These are phyloP conservation scores for Incumbomyces lentus DNA, from an alignment of 2,329 filamentous ascomycete genomes.

Conservation along the genomic window DNA sequence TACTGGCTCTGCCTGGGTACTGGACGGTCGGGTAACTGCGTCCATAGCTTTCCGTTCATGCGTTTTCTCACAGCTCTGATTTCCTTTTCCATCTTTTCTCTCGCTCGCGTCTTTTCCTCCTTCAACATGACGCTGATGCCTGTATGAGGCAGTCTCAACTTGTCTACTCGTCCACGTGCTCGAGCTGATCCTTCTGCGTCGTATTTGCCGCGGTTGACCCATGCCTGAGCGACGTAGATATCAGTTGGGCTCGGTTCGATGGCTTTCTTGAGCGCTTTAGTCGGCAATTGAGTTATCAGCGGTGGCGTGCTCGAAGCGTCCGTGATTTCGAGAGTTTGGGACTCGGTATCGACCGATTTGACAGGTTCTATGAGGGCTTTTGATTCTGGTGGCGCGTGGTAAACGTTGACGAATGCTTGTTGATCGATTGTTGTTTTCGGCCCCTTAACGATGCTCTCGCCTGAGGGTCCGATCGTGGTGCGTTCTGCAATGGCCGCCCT, in stretches of 20 bases:
- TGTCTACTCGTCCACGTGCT: conserved; percentile 60
- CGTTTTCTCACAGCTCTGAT: conserved; percentile 66
- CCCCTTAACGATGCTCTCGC: background rate
- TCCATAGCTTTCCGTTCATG: conserved; percentile 65
- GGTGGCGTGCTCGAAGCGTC: conserved; percentile 15
- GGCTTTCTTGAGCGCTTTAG: conserved; percentile 62
- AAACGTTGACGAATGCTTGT: background rate
- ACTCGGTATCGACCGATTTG: too few species aligned
- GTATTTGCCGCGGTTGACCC: conserved; percentile 70
- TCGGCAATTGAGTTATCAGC: conserved; percentile 23
- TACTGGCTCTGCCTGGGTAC: conserved; percentile 78
- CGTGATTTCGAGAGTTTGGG: conserved; percentile 2
- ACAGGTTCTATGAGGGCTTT: too few species aligned
- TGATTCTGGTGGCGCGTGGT: too few species aligned
- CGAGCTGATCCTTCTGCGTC: conserved; percentile 56
- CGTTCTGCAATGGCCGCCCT: conserved; percentile 8
- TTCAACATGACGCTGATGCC: conserved; percentile 74
- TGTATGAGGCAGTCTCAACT: conserved; percentile 61
- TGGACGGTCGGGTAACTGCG: conserved; percentile 75
- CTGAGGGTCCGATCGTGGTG: background rate
- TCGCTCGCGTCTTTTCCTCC: conserved; percentile 81
- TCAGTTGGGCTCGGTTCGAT: conserved; percentile 62
- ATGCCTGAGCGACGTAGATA: conserved; percentile 85
- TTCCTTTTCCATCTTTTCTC: conserved; percentile 66
- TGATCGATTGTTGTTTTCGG: background rate